A percentile compares a stretch with the other conserved stretches of the same genome.
Conservation (phyloP, 306 rosid species). For the Gastrolobium villosum region DNA sequence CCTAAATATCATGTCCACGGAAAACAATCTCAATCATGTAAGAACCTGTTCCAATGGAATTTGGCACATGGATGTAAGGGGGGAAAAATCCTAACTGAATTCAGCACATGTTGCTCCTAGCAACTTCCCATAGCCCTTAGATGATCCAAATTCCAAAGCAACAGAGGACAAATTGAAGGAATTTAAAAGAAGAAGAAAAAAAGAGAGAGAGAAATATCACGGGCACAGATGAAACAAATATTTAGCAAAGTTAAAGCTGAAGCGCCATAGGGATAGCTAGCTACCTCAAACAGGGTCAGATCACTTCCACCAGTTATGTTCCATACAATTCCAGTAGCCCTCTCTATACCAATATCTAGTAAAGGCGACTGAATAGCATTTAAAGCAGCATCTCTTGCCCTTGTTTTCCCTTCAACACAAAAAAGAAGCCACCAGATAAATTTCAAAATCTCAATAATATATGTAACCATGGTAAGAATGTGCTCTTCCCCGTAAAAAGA, state of each 20-base stretch:
- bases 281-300: slow-evolving; percentile 93
- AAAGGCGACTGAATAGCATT: slow-evolving; percentile 98
- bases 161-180: background rate
- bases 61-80: background rate
- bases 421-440: slow-evolving; percentile 43
- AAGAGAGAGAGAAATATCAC: background rate
- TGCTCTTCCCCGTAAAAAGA: background rate
- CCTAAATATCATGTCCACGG: slow-evolving; percentile 12
- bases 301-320: slow-evolving; percentile 98
- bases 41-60: slow-evolving; percentile 18
- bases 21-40: slow-evolving; percentile 35
- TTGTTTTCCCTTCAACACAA: slow-evolving; percentile 82
- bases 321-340: slow-evolving; percentile 99
- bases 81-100: background rate
- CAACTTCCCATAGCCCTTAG: slow-evolving; percentile 21
- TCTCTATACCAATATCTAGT: slow-evolving; percentile 96
- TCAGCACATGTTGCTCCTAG: slow-evolving; percentile 17
- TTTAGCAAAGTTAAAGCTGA: slow-evolving; percentile 19
- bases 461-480: slow-evolving; percentile 18
- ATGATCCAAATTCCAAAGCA: slow-evolving; percentile 37
- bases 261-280: slow-evolving; percentile 35
- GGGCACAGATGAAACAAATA: slow-evolving; percentile 16
- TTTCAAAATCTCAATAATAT: slow-evolving; percentile 34
- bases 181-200: background rate
- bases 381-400: slow-evolving; percentile 99